Base-by-base conservation (phyloP, 2,329 filamentous ascomycete genomes). In the Penicillium sp. region DNA sequence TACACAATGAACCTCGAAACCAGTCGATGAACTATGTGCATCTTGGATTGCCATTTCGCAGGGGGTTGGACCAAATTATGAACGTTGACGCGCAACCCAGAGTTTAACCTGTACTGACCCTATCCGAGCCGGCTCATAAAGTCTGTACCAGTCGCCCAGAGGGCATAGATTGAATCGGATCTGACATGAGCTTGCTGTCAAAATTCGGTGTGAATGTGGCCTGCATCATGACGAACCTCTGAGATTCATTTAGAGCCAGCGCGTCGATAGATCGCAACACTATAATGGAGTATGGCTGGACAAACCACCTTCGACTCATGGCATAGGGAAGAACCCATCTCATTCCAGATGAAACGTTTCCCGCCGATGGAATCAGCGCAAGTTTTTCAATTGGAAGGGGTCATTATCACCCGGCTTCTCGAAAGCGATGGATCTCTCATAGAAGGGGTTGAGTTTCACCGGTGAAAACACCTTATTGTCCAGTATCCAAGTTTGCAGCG, bases 391-490 rank as follows among this genome's bases (percentile, higher is more conserved):
- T 19, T 41, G 53, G 52, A 61, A 64, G 4, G 62, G 54, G 45
- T 64, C 62, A 7, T 48, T 19, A 11, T 33, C 45, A 21, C 54
- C 47, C 25, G 53, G 53, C 45, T 57, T 55, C 34, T 56, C 9
- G 27, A 62, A 66, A 13, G 55, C 57, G 16, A 70, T 56, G 76
- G 79, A 67, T 48, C 66, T 68, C n/a, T 63, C 64, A 23, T 65
- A 65, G 59, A 70, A 75, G 11, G 68, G 65, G 34, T 65, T 60
- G 15, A 75, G 60, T 2, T 69, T 66, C 29, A 64, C 61, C 27
- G 65, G 71, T 4, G 70, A 55, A 23, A 76, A 75, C 69, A 79
- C 73, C 27, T 74, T 66, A 48, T 69, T 74, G 23, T 76, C 71
- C 60, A 81, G 57, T 19, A 78, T 25, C 51, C 63, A 60, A 4